Evolutionary conservation across 495 filamentous ascomycete genomes (phyloP), one percentile per base, ranked within the genome.

Genomic region (Talaromyces trachyspermus): DNA sequence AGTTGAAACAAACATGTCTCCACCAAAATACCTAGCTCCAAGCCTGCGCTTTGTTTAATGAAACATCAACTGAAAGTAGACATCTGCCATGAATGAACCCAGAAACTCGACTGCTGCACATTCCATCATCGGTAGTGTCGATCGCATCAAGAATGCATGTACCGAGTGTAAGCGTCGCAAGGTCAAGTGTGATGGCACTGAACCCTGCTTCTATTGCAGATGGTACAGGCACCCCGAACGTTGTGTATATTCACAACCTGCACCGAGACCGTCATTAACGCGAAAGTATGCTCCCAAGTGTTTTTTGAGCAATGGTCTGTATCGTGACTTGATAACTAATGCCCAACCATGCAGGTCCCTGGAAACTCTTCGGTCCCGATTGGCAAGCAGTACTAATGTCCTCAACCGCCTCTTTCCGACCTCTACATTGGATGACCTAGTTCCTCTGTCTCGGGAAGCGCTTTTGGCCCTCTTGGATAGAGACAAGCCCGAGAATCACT

Each of bases 181-280:
- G 35, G 53, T 62, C 24, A 53, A 53, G 35, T 62, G 59, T 18
- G 41, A 56, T 38, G 56, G 59, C 25, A 49, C 53, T 38, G 52
- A 59, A 35, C 59, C 59, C 0, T 62, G 59, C 48, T 54, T 54
- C 33, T 49, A 54, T n/a, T 62, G 56, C 47, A 30, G 27, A 30
- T 30, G 27, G 27, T 30, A 30, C 12, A 30, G 12, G 27, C 27
- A 30, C 12, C 27, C 27, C 27, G 27, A 30, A 30, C 27, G 27
- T 30, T 30, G 27, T 30, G 27, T 12, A 30, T 30, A 30, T 12
- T 12, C 27, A 30, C 27, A 30, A 30, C 27, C 27, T 12, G 27
- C 27, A 12, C 27, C 27, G 12, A 30, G 27, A 30, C 27, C 27
- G 7, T 30, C 27, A 30, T 30, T 30, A 30, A 30, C 27, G 27